phyloP scores from a whole-genome alignment of 2,329 filamentous ascomycete genomes.

The Beauveria asiatica region DNA sequence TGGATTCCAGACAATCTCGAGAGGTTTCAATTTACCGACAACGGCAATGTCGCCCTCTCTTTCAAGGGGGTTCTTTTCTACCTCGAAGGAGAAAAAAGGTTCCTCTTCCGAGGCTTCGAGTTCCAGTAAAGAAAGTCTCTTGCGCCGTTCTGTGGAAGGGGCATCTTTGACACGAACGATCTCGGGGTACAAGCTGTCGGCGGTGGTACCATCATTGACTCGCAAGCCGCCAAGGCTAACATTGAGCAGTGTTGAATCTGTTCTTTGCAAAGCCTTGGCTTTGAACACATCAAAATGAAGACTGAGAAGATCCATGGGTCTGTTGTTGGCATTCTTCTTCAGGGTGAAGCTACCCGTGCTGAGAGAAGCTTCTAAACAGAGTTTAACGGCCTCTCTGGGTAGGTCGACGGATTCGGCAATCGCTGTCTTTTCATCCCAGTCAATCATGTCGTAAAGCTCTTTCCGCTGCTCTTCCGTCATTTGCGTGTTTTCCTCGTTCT shows the following conservation, averaged over 20 bases:
- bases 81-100: slow-evolving; percentile 83
- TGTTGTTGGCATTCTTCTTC: slow-evolving; percentile 56
- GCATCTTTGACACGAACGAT: slow-evolving; percentile 94
- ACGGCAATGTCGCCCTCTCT: slow-evolving; percentile 85
- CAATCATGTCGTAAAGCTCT: slow-evolving; percentile 93
- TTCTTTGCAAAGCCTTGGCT: slow-evolving; percentile 79
- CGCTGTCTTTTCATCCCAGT: slow-evolving; percentile 94
- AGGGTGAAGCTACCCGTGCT: slow-evolving; percentile 94
- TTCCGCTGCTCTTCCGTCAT: slow-evolving; percentile 95
- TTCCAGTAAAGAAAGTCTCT: slow-evolving; percentile 44
- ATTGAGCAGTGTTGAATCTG: slow-evolving; percentile 83
- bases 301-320: slow-evolving; percentile 72
- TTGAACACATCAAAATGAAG: slow-evolving; percentile 92
- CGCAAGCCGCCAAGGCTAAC: slow-evolving; percentile 86
- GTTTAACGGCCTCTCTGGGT: slow-evolving; percentile 83
- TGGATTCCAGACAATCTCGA: slow-evolving; percentile 97
- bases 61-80: slow-evolving; percentile 93
- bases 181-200: slow-evolving; percentile 83
- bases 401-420: slow-evolving; percentile 81
- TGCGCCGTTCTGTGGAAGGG: slow-evolving; percentile 39
- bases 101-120: slow-evolving; percentile 49
- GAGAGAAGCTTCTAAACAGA: slow-evolving; percentile 88
- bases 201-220: slow-evolving; percentile 91
- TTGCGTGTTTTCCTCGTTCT: slow-evolving; percentile 61
- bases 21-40: slow-evolving; percentile 83